phyloP scores from a whole-genome alignment of 2,329 filamentous ascomycete genomes.

The Helotiales sp. region DNA sequence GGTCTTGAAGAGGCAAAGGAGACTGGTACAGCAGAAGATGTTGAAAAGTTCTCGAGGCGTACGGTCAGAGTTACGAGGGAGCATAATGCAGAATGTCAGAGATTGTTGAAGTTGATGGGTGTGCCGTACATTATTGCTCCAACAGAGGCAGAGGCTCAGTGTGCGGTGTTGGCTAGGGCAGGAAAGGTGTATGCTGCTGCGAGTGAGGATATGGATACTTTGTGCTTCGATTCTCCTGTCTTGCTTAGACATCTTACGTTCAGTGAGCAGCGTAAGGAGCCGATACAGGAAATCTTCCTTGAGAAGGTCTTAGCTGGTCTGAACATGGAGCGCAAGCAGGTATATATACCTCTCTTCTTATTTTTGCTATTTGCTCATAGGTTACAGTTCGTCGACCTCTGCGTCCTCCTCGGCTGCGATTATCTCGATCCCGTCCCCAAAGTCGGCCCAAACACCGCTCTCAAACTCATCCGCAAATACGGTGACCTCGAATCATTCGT shows the following conservation, averaged over 20 bases:
- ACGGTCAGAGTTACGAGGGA: conserved; percentile 95
- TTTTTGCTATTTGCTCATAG: conserved; percentile 4
- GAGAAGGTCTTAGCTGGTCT: conserved; percentile 85
- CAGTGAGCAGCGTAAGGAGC: conserved; percentile 95
- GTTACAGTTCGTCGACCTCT: conserved; percentile 88
- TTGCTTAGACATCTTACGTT: conserved; percentile 92
- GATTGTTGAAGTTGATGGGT: conserved; percentile 89
- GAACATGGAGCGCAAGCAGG: conserved; percentile 83
- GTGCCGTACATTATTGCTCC: conserved; percentile 93
- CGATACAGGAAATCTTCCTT: conserved; percentile 91
- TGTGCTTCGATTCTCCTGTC: conserved; percentile 93
- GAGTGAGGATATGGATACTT: conserved; percentile 97
- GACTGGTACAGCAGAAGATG: conserved; percentile 93
- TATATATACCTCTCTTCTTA: conserved; percentile 38
- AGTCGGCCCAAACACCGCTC: conserved; percentile 84
- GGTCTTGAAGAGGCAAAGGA: conserved; percentile 94
- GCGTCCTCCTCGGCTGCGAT: conserved; percentile 95
- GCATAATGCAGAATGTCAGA: conserved; percentile 94
- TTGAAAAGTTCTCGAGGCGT: conserved; percentile 93
- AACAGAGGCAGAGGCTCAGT: conserved; percentile 96
- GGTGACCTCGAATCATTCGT: conserved; percentile 85
- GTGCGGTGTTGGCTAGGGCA: conserved; percentile 81
- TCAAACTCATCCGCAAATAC: conserved; percentile 93
- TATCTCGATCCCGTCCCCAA: conserved; percentile 97
- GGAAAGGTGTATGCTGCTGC: conserved; percentile 97